Percentiles rank a stretch among this genome's conserved stretches.
Evolutionary conservation across 176 grass and related monocot species (phyloP).

Genomic region (Calamus simplicifolius): DNA sequence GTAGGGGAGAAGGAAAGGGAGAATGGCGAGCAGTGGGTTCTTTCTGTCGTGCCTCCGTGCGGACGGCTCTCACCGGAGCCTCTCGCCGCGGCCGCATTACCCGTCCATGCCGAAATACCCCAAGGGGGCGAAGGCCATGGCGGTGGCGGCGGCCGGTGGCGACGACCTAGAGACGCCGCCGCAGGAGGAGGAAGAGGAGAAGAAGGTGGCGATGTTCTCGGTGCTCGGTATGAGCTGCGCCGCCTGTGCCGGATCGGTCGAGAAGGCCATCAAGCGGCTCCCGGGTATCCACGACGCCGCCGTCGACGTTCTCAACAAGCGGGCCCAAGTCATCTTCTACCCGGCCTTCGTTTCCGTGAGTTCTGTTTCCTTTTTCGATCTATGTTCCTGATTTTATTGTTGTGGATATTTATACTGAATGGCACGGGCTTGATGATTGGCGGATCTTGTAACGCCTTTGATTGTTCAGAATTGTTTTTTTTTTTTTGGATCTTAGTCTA

Average conservation of each 20-base stretch:
- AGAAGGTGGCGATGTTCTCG: slow-evolving; percentile 44
- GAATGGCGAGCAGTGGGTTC: background rate
- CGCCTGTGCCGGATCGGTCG: slow-evolving; percentile 79
- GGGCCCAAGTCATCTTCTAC: slow-evolving; percentile 75
- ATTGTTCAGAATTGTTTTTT: no score
- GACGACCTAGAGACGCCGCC: slow-evolving; percentile 39
- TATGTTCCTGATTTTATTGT: no score
- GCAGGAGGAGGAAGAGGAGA: slow-evolving; percentile 22
- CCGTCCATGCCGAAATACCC: slow-evolving; percentile 13
- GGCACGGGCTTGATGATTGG: no score
- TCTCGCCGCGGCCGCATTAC: slow-evolving; percentile 16
- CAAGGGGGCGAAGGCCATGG: background rate
- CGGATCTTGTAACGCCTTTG: no score
- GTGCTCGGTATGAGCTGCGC: slow-evolving; percentile 81
- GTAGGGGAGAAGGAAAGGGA: background rate
- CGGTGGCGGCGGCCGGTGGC: background rate
- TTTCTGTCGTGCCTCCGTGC: slow-evolving; percentile 9
- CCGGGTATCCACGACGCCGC: slow-evolving; percentile 81
- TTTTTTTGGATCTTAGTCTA: no score
- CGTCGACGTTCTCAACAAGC: slow-evolving; percentile 70
- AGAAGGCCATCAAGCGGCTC: slow-evolving; percentile 94
- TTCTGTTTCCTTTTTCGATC: background rate
- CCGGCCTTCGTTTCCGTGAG: slow-evolving; percentile 78
- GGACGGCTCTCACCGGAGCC: background rate
- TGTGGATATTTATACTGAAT: no score